Evolutionary conservation across 176 grass and related monocot genomes (phyloP), one percentile per base, ranked within the genome.

Genomic region (Bromus sterilis): DNA sequence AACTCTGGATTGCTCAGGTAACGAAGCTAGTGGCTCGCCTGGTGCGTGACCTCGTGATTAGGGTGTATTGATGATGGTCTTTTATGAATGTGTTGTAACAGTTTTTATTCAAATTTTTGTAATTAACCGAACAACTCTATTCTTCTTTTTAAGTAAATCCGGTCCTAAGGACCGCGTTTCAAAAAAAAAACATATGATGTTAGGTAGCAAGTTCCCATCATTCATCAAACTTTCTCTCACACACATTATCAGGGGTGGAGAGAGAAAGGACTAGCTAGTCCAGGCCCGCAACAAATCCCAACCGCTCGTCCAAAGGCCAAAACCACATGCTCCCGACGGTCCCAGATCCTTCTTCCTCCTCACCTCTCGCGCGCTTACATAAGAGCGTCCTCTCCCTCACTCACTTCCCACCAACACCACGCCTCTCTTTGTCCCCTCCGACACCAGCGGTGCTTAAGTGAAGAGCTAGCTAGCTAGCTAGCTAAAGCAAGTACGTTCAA

Each of bases 311-410:
- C 16, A 7, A 55, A 82, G 51, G 62, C 9, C 41, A 40, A 32
- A 41, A 0, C 15, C 16, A 18, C 71, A 74, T n/a, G 21, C 31
- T 71, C 44, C 23, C 66, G 6, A 42, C 37, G 36, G 36, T 69
- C 66, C 35, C 66, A 36, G 66, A 23, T 13, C 66, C 25, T 37
- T 15, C 69, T 42, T 76, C 53, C 26, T 43, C 68, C 40, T 62
- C n/a, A n/a, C 4, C 24, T 71, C 34, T 6, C 65, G 32, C 20
- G 35, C n/a, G 82, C 42, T 42, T 90, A 89, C 79, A 90, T 86
- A 90, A 82, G 74, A 79, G 40, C 43, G 55, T 4, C 76, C 59
- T 37, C 84, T 77, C n/a, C 75, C 71, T 15, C 48, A 56, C 71
- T 15, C 48, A 56, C 12, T 83, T 57, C 15, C 86, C 92, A 71